Base-by-base conservation (phyloP, 805 yeast genomes). In the Candida dajiaensis region DNA sequence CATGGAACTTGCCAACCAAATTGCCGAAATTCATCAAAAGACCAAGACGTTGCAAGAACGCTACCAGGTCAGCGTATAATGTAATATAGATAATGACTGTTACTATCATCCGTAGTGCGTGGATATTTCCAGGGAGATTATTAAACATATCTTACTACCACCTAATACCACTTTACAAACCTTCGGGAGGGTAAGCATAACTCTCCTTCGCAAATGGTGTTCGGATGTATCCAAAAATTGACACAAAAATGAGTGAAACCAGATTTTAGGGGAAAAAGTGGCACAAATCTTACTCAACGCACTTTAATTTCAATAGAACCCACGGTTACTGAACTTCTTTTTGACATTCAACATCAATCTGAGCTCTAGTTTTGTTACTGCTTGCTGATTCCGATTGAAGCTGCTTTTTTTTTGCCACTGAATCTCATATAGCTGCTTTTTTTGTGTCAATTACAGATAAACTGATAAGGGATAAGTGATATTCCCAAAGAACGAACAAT, bases 1-100 rank as follows among this genome's bases (percentile, higher is more conserved):
- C 63, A 81, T 84, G 80, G 90, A 84, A 61, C 70, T 83, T 39
- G 83, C 90, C 42, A 86, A 84, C 61, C 75, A 78, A 37, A 74
- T 83, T 59, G 90, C 92, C 2, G 86, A 81, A 53, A 63, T 83
- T 37, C 92, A 85, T 63, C 80, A 77, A 53, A 69, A 68, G 43
- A 74, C 74, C 5, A 73, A 68, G 51, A 50, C 45, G 7, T 31
- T 59, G 2, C 53, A 53, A 33, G 63, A 59, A 31, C 50, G 53
- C 36, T 41, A 52, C 5, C 51, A 49, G 21, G 55, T 12, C 11
- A 28, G 13, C n/a, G 31, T 28, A 4, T 28, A 28, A 28, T 28
- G 31, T 13, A 13, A 28, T 28, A 28, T 28, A 28, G 8, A 13
- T 22, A 22, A 22, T 22, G 5, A 5, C 23, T 5, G 23, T 22